Evolutionary conservation across 306 rosid genomes (phyloP), one percentile per base, ranked within the genome.

Genomic region (Astragalus membranaceus): DNA sequence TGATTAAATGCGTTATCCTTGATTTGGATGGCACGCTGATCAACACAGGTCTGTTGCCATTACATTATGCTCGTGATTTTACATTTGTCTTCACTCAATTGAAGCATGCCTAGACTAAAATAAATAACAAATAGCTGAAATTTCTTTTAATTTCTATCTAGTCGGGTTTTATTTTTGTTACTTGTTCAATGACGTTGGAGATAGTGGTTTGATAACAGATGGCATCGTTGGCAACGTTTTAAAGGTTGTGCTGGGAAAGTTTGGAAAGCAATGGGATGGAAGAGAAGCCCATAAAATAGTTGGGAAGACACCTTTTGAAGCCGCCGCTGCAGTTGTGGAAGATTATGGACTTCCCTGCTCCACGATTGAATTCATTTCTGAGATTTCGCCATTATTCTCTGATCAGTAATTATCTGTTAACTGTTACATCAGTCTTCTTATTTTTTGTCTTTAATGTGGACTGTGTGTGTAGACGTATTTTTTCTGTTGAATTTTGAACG

Each of bases 21-120:
- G 98, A 88, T 85, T 84, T 94, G 85, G 97, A 94, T 79, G 98
- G 97, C 70, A 90, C 96, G 0, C 85, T 94, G 30, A 79, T 94
- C 33, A 79, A 87, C 72, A 90, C 96, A 75, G 98, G 98, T 88
- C 26, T 20, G 1, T 7, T 14, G 8, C 13, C 10, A 69, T 52
- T 67, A 6, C 59, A 23, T 23, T 8, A 2, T 63, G 43, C 50
- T 51, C 44, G 53, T 53, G 39, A 15, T 52, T 46, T 32, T 54
- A 10, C 44, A 13, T 26, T 69, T 53, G 33, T 26, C 11, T 23
- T 48, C 51, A 9, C 14, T 57, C 64, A 30, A 7, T 42, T 15
- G 65, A 69, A 62, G 29, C 16, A 41, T 60, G 4, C 23, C 32
- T 46, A 33, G 42, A 13, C 9, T 15, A 15, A 6, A 43, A 43